These are phyloP conservation scores for Globisporangium lucens DNA, from an alignment of 352 stramenopile species.

Conservation along the genomic window DNA sequence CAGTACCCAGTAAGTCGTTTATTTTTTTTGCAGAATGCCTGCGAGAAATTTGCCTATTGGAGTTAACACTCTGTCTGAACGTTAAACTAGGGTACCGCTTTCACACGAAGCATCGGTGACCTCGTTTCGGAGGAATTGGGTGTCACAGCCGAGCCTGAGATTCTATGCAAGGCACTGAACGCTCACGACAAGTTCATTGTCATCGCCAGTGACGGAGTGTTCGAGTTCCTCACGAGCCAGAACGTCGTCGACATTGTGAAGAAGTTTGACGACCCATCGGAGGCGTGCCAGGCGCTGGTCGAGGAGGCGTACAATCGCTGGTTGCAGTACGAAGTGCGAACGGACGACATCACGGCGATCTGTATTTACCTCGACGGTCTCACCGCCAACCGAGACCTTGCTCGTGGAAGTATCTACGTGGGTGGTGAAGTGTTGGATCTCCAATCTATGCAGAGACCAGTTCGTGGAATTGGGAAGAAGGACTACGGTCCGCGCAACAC, in stretches of 20 bases:
- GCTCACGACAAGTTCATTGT: slow-evolving; percentile 91
- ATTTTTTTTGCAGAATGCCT: not conserved
- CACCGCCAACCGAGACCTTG: slow-evolving; percentile 45
- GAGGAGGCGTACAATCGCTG: slow-evolving; percentile 93
- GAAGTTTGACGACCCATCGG: slow-evolving; percentile 78
- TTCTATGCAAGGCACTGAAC: slow-evolving; percentile 87
- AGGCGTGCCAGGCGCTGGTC: slow-evolving; percentile 88
- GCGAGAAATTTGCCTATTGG: not conserved
- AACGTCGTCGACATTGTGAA: slow-evolving; percentile 91
- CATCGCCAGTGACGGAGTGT: slow-evolving; percentile 93
- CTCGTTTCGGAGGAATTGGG: slow-evolving; percentile 90
- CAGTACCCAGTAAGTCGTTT: slow-evolving; percentile 65
- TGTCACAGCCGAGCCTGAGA: slow-evolving; percentile 91
- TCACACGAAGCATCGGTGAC: slow-evolving; percentile 98
- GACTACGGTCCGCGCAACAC: slow-evolving; percentile 69
- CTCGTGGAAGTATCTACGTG: slow-evolving; percentile 80
- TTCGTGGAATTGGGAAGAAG: slow-evolving; percentile 60
- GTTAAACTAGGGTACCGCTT: slow-evolving; percentile 89
- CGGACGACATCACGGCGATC: slow-evolving; percentile 93
- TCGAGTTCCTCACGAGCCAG: slow-evolving; percentile 95
- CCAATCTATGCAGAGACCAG: slow-evolving; percentile 82
- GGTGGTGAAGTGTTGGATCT: slow-evolving; percentile 76
- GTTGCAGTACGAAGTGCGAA: slow-evolving; percentile 93
- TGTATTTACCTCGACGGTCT: slow-evolving; percentile 83
- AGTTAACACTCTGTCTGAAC: not conserved